Base-by-base conservation (phyloP, 2,329 filamentous ascomycete genomes). In the Diplodia sapinea region DNA sequence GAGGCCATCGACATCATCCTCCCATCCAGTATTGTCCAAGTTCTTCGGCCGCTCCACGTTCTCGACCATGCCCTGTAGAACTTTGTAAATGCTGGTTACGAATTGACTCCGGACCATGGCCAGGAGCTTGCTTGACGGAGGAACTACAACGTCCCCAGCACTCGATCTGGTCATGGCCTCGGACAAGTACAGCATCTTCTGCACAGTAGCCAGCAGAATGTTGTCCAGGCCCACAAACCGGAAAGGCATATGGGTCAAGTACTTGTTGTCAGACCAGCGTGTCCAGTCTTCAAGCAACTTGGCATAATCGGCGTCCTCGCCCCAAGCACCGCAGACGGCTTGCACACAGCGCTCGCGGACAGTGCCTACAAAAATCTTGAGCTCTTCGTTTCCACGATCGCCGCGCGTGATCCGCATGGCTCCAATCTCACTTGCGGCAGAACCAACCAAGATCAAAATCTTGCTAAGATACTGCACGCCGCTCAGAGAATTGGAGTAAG, bases 201-300 rank as follows among this genome's bases (percentile, higher is more conserved):
- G 95, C 88, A 98, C 91, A 66, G 94, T 93, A 1, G 84, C 85
- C 23, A 99, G 83, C 13, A 99, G 84, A 7, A 91, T 87, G 66
- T 89, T 91, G 75, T 98, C 94, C 74, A 97, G 96, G 0, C 91
- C 87, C 17, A 92, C 85, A 78, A 99, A 97, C 65, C 90, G 89
- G 2, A 88, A 86, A 0, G 96, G 95, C 90, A 99, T 94, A 70
- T 91, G 91, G 0, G 96, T 99, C 56, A 97, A 85, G 74, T 97
- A 94, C 67, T 90, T 89, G 66, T 90, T 87, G 68, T 97, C 94
- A 0, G 88, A 83, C 29, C 92, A 89, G 31, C 93, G 87, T 68
- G 91, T 91, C 96, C 96, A 99, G 76, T 97, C 93, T 77, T 99
- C 96, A 2, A 99, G 86, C 71, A 91, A 88, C 77, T 94, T 96